Conservation (phyloP, 306 rosid genomes). For the Begonia fuchsioides region DNA sequence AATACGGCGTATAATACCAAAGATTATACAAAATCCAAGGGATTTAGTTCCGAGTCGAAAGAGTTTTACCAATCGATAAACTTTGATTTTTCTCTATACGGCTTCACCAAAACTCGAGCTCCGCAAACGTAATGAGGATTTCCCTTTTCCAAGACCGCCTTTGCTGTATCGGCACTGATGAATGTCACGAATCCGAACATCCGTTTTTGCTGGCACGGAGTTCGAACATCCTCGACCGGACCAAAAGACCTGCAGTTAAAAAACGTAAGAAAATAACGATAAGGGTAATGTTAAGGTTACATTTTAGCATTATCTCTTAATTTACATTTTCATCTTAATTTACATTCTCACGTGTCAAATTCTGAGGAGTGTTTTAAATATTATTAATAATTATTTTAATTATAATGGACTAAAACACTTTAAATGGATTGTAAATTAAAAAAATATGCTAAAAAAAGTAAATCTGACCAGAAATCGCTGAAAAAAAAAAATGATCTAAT, state of each 20-base stretch:
- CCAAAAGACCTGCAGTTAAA: constrained; percentile 43
- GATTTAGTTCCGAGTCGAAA: neutral
- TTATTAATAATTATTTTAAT: no score
- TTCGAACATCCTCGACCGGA: constrained; percentile 71
- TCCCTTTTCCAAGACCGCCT: constrained; percentile 43
- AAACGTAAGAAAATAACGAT: constrained; percentile 6
- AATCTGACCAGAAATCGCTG: no score
- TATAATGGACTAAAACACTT: no score
- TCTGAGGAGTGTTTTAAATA: no score
- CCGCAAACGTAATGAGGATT: constrained; percentile 64
- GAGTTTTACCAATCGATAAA: constrained; percentile 31
- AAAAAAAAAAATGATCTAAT: neutral
- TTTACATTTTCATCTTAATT: no score
- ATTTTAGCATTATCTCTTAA: no score
- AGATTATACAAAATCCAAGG: no score
- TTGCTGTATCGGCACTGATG: constrained; percentile 45
- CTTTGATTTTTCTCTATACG: constrained; percentile 73
- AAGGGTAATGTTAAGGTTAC: no score
- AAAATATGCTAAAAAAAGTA: no score
- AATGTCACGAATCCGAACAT: constrained; percentile 94
- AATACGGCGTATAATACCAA: neutral
- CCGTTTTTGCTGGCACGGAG: constrained; percentile 64
- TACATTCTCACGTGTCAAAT: no score
- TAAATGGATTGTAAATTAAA: neutral
- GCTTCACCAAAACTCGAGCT: constrained; percentile 75